These are phyloP conservation scores for Mycena indigotica DNA, from an alignment of 768 basidiomycete genomes.

Conservation along the genomic window DNA sequence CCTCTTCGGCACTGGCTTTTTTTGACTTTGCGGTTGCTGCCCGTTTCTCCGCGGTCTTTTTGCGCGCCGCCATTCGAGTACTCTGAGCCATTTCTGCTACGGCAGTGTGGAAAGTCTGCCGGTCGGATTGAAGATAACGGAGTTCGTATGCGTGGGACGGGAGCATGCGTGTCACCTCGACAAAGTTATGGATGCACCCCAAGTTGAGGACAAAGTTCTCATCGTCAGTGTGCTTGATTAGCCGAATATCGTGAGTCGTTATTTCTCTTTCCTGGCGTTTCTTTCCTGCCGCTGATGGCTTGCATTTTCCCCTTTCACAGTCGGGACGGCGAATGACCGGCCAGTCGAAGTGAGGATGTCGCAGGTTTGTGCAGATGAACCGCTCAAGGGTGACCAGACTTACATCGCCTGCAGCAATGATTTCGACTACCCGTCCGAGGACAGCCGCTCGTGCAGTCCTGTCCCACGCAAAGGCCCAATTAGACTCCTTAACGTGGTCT, in stretches of 20 bases:
- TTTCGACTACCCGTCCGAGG: background rate
- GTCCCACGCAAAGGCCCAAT: background rate
- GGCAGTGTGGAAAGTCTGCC: no score
- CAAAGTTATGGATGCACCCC: conserved; percentile 10
- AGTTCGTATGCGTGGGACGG: no score
- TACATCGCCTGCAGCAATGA: background rate
- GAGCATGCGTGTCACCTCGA: background rate
- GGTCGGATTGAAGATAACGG: no score
- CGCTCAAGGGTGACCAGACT: conserved; percentile 2
- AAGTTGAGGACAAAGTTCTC: conserved; percentile 20
- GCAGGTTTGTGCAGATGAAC: background rate
- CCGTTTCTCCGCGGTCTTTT: no score
- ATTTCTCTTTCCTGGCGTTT: conserved; percentile 12
- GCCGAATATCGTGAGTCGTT: background rate
- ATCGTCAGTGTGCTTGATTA: conserved; percentile 14
- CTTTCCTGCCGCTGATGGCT: background rate
- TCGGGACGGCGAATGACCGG: conserved; percentile 12
- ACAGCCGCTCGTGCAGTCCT: background rate
- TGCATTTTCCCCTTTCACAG: conserved; percentile 14
- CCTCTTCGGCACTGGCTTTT: no score
- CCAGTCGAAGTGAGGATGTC: background rate
- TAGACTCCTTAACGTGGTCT: background rate
- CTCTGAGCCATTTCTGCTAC: no score
- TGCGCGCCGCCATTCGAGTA: no score
- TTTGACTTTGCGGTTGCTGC: no score